Conservation (phyloP, 768 basidiomycete species). For the Steccherinum ochraceum region DNA sequence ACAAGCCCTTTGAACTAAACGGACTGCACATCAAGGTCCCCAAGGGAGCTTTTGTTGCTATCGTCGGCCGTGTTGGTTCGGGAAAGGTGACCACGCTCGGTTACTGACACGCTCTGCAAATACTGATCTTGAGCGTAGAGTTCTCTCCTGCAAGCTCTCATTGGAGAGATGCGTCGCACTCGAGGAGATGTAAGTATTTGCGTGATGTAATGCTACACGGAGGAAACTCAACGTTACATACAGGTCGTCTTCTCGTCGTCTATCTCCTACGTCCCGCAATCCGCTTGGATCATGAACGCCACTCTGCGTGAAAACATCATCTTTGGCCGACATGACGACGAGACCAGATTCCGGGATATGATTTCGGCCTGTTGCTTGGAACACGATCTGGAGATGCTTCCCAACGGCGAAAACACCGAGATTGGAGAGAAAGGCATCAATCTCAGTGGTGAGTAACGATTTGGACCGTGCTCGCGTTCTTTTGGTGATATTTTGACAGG, state of each 20-base stretch:
- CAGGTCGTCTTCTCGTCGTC: constrained; percentile 48
- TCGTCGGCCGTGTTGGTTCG: constrained; percentile 70
- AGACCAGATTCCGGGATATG: constrained; percentile 48
- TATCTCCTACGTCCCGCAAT: constrained; percentile 54
- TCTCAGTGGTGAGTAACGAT: constrained; percentile 40
- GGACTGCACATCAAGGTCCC: constrained; percentile 65
- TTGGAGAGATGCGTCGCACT: constrained; percentile 79
- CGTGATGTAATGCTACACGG: not conserved
- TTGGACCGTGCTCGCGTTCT: constrained; percentile 1
- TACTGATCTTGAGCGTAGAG: constrained; percentile 47
- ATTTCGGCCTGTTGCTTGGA: constrained; percentile 62
- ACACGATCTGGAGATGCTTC: constrained; percentile 66
- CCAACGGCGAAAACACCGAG: constrained; percentile 62
- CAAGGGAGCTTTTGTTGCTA: constrained; percentile 72
- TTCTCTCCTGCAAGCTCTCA: constrained; percentile 65
- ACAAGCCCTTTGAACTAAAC: constrained; percentile 52
- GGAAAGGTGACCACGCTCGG: constrained; percentile 48
- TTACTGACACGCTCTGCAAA: constrained; percentile 8
- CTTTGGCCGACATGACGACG: constrained; percentile 64
- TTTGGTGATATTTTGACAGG: constrained; percentile 12
- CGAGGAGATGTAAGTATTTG: constrained; percentile 36
- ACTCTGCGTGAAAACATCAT: constrained; percentile 69
- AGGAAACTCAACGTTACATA: not conserved
- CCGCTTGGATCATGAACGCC: constrained; percentile 61
- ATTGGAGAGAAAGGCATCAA: constrained; percentile 78